phyloP scores from a whole-genome alignment of 2,329 filamentous ascomycete genomes.

The Aspergillus aculeatinus region DNA sequence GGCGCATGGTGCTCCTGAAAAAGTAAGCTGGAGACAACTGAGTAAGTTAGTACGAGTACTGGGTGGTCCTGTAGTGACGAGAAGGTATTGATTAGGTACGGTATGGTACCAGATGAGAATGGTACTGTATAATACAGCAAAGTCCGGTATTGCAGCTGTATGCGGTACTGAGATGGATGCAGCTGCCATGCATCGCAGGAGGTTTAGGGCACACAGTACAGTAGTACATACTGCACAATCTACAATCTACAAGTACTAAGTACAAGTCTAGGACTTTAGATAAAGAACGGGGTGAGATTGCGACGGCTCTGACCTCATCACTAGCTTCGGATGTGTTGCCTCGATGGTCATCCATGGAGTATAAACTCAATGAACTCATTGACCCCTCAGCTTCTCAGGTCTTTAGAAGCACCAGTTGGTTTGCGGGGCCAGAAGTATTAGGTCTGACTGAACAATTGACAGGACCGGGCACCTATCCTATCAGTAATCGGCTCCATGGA shows the following conservation, averaged over 20 bases:
- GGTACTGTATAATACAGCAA: not conserved
- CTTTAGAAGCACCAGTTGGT: not conserved
- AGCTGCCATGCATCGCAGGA: not conserved
- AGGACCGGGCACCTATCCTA: not conserved
- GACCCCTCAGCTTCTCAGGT: not conserved
- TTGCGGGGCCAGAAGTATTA: not conserved
- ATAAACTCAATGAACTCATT: not conserved
- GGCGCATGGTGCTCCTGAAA: not conserved
- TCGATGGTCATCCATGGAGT: not conserved
- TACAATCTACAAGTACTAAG: not conserved
- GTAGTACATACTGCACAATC: not conserved
- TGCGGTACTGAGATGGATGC: not conserved
- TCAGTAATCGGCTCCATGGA: not conserved
- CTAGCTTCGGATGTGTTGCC: not conserved
- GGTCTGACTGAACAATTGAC: not conserved
- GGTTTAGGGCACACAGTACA: not conserved
- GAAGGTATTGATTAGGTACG: not conserved
- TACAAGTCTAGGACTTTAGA: not conserved
- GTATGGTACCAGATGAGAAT: not conserved
- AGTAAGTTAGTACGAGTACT: not conserved
- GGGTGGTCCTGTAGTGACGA: not conserved
- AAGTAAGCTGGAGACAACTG: not conserved
- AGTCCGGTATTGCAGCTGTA: not conserved
- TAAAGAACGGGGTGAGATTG: not conserved
- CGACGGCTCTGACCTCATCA: not conserved